Conservation (phyloP, 305 asterid genomes). For the Rubia occidens region DNA sequence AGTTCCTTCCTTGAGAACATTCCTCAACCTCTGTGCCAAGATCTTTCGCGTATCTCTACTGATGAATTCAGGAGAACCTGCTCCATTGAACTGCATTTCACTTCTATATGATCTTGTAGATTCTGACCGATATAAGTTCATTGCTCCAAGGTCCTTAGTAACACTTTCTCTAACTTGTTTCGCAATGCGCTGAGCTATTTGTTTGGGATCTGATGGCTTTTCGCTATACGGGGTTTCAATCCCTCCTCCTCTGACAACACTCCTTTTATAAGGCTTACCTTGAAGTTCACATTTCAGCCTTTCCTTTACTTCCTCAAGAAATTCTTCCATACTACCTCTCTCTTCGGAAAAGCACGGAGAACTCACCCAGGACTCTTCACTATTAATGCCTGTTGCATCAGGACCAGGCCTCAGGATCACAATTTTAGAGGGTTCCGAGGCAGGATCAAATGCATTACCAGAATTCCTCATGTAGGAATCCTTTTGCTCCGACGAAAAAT, state of each 20-base stretch:
- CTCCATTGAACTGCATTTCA: conserved; percentile 43
- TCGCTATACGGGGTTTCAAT: conserved; percentile 77
- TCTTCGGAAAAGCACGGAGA: conserved; percentile 69
- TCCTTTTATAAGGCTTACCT: conserved; percentile 49
- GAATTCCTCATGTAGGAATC: conserved; percentile 28
- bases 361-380: conserved; percentile 59
- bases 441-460: conserved; percentile 24
- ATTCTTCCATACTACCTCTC: conserved; percentile 59
- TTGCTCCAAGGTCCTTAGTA: conserved; percentile 41
- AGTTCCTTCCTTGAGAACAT: conserved; percentile 58
- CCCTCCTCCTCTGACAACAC: conserved; percentile 72
- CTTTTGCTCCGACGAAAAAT: conserved; percentile 27
- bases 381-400: conserved; percentile 33
- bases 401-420: conserved; percentile 82
- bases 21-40: conserved; percentile 67
- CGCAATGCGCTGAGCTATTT: conserved; percentile 69
- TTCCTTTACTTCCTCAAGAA: conserved; percentile 90
- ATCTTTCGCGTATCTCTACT: conserved; percentile 57
- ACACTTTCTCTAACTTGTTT: conserved; percentile 69
- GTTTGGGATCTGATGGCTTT: conserved; percentile 65
- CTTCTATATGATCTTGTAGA: conserved; percentile 76
- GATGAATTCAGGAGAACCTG: conserved; percentile 57
- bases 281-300: conserved; percentile 71
- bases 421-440: conserved; percentile 55
- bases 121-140: conserved; percentile 62